These are phyloP conservation scores for Phanerochaete carnosa DNA, from an alignment of 768 basidiomycete species.

Conservation along the genomic window DNA sequence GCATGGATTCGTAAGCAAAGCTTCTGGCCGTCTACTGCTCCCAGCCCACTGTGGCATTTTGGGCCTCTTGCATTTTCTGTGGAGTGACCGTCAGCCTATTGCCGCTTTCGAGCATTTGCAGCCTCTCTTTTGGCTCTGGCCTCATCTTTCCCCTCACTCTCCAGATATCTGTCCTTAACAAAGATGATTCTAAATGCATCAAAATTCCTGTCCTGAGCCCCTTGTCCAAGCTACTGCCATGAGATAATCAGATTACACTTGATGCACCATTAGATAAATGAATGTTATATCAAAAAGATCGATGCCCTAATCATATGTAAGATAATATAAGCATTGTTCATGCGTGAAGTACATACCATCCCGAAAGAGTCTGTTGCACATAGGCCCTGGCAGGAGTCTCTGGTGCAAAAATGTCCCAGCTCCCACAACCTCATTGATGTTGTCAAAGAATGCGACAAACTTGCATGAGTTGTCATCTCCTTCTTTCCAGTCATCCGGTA, in stretches of 20 bases:
- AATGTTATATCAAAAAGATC: neutral
- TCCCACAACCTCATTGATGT: neutral
- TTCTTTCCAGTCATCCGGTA: no score
- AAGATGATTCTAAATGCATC: neutral
- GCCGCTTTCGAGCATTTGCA: no score
- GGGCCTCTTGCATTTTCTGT: no score
- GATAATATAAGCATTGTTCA: neutral
- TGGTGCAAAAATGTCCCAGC: neutral
- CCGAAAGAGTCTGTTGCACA: conserved; percentile 5
- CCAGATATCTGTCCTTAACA: neutral
- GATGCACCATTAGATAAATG: neutral
- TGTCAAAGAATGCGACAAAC: conserved; percentile 6
- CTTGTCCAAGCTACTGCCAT: neutral
- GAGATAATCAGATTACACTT: neutral
- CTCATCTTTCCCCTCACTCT: neutral
- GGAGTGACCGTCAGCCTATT: no score
- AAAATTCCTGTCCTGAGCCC: neutral
- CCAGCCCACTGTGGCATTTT: no score
- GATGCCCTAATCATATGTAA: neutral
- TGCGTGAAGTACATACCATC: conserved; percentile 2
- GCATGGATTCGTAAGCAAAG: no score
- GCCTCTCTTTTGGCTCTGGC: neutral
- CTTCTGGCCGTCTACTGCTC: no score
- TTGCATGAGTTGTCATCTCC: no score
- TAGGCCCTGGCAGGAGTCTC: neutral